phyloP scores from a whole-genome alignment of 495 filamentous ascomycete species.

The Penicillium fimorum region DNA sequence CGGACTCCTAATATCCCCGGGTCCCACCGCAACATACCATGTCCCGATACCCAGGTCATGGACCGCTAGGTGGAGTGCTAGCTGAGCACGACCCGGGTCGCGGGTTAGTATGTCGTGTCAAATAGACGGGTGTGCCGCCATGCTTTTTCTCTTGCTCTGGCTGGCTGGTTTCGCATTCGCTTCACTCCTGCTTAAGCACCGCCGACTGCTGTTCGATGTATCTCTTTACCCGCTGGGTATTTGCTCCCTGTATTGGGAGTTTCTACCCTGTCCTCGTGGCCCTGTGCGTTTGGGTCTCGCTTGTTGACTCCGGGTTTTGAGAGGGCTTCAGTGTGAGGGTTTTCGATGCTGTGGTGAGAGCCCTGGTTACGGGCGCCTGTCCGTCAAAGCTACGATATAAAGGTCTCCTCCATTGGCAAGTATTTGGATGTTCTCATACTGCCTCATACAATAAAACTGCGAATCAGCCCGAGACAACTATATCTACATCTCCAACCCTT shows the following conservation, averaged over 20 bases:
- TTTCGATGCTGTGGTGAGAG: not conserved
- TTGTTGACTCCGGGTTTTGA: not conserved
- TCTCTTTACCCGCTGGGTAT: constrained; percentile 3
- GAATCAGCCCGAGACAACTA: not conserved
- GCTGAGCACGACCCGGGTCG: constrained; percentile 1
- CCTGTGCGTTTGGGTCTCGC: not conserved
- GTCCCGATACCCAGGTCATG: not conserved
- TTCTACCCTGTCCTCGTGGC: not conserved
- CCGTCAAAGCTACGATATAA: not conserved
- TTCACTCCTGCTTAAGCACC: constrained; percentile 1
- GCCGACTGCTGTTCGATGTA: not conserved
- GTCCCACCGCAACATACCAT: not conserved
- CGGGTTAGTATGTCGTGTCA: constrained; percentile 1
- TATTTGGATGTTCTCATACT: not conserved
- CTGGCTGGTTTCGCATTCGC: not conserved
- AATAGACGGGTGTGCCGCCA: not conserved
- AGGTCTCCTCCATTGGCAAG: not conserved
- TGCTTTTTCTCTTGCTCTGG: not conserved
- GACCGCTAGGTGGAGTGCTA: not conserved
- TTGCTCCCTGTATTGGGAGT: not conserved
- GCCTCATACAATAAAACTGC: not conserved
- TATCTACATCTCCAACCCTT: not conserved
- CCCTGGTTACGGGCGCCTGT: not conserved
- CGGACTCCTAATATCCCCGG: not conserved
- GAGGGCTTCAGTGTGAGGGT: not conserved